Base-by-base conservation (phyloP, 192 early-diverging fungal genomes). In the Linnemannia exigua region DNA sequence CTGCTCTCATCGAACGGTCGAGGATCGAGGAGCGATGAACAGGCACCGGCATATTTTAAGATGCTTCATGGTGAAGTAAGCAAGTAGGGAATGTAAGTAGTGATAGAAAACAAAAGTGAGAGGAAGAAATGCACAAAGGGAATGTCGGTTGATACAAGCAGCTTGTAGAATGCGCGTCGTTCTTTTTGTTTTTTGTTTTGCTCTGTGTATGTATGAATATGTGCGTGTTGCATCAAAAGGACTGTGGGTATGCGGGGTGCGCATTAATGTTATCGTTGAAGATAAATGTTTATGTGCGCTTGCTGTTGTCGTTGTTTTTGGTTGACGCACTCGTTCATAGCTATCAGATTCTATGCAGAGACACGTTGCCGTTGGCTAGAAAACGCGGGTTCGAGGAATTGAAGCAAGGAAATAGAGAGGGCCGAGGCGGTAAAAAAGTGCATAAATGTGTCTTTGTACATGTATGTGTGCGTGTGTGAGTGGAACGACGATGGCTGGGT, bases 1-100 rank as follows among this genome's bases (percentile, higher is more conserved):
- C 15, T 63, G 58, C 58, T 63, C 58, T 63, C 58, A 63, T 63
- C 58, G 28, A 63, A 33, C 58, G 58, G 58, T 63, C 58, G 28
- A 63, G 6, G 58, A 63, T 31, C 58, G 58, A 44, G 3, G 41
- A 44, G 9, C 41, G 58, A n/a, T n/a, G n/a, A n/a, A n/a, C n/a
- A n/a, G n/a, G 58, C 58, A 63, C 58, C 28, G 58, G 58, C 28
- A 63, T 63, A 63, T 63, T 63, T 63, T 28, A 31, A 12, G 28
- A 63, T 63, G 28, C 14, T n/a, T 63, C 58, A 11, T 63, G 28
- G 28, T 15, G 25, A 54, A 63, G 54, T 12, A 31, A 12, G 58
- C 9, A 14, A 1, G 2, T 28, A 31, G 28, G 25, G 22, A 63
- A 54, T 1, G 22, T 1, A 4, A 2, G 58, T 25, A 11, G 31